Conservation (phyloP, 129 eudicot genomes). For the Flaveria brownii region DNA sequence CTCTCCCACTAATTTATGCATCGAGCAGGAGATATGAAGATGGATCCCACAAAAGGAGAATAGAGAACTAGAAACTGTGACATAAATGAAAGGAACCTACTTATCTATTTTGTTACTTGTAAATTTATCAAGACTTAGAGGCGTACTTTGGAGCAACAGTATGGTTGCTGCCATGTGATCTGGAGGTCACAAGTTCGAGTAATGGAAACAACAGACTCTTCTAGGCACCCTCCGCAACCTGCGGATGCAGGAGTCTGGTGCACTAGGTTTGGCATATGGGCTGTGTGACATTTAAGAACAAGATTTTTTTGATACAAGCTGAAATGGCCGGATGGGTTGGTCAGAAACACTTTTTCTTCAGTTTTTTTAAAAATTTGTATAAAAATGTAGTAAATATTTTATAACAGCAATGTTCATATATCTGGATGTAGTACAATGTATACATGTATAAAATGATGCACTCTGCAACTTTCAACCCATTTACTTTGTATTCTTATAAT, state of each 20-base stretch:
- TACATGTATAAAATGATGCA: not conserved
- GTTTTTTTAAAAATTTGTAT: not conserved
- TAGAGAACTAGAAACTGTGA: not conserved
- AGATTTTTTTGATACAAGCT: not conserved
- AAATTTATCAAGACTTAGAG: not conserved
- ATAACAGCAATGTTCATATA: not conserved
- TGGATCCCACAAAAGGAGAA: not conserved
- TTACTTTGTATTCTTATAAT: not conserved
- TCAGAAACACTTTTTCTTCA: not conserved
- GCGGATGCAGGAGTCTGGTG: too few species aligned
- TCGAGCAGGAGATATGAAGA: not conserved
- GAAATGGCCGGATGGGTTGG: not conserved
- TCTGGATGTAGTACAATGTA: not conserved
- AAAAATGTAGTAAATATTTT: not conserved
- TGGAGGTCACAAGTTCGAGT: too few species aligned
- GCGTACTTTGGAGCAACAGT: too few species aligned
- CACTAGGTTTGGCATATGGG: not conserved
- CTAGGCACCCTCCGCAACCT: too few species aligned
- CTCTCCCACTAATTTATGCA: not conserved
- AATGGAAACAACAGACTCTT: too few species aligned
- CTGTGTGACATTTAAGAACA: not conserved
- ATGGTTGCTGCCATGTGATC: too few species aligned
- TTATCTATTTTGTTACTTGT: not conserved
- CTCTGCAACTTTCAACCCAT: not conserved
- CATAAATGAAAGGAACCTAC: not conserved